Evolutionary conservation across 2,329 filamentous ascomycete species (phyloP), one percentile per base, ranked within the genome.

Genomic region (Phaeomoniella chlamydospora): DNA sequence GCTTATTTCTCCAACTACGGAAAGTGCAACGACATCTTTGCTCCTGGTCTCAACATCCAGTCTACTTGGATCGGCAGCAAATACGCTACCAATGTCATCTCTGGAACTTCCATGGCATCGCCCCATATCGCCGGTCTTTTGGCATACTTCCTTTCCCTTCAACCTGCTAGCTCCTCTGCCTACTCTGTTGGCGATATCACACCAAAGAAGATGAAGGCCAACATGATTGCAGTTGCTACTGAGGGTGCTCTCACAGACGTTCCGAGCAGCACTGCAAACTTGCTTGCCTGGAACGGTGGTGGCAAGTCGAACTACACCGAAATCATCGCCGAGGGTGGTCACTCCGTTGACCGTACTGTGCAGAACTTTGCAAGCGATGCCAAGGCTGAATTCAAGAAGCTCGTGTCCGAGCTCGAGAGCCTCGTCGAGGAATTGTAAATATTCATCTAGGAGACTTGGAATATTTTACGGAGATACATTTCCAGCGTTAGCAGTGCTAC

Each of bases 1-100:
- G 90, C 90, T 46, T 98, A 96, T 76, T 98, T 98, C 78, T 98
- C 92, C 76, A 98, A 98, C 82, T 96, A 79, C 63, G 90, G 90
- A 62, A 90, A 88, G 73, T 98, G 90, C 75, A 94, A 88, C 59
- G 90, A 98, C 65, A 94, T 98, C 72, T 98, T 98, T 54, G 90
- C 87, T 44, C 90, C 90, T 42, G 90, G 90, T 55, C 73, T 94
- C 53, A 94, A 86, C 78, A 94, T 98, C 53, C 75, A 84, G 52
- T 98, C 90, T 46, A 96, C 90, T 59, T 98, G 90, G 90, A 94
- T 93, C 52, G 90, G 92, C 58, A 88, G 80, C 75, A 82, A 90
- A 64, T 79, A 88, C 54, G 88, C 90, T 54, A 76, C 85, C 68
- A 98, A 98, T 78, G 94, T 85, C 66, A 98, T 98, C 68, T 96